Evolutionary conservation across 495 filamentous ascomycete genomes (phyloP).

Genomic region (Glonium stellatum): DNA sequence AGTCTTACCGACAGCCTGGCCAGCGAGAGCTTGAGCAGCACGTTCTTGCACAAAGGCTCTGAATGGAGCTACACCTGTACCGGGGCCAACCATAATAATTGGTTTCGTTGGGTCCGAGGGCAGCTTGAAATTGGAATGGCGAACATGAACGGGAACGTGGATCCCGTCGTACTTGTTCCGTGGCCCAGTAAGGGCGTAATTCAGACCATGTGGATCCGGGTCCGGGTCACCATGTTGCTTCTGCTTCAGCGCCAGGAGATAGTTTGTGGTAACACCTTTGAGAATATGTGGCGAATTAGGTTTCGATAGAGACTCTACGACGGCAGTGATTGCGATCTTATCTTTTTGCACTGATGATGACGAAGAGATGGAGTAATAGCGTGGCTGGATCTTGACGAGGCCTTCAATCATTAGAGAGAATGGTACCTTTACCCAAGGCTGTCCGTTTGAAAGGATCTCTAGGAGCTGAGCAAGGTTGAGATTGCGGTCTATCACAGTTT

Average conservation of each 20-base stretch:
- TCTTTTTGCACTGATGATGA: conserved; percentile 91
- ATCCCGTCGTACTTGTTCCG: conserved; percentile 96
- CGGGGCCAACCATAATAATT: conserved; percentile 91
- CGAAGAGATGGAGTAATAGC: conserved; percentile 99
- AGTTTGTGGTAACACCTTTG: conserved; percentile 95
- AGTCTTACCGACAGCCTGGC: conserved; percentile 80
- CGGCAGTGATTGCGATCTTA: conserved; percentile 88
- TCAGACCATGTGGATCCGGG: conserved; percentile 79
- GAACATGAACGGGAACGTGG: conserved; percentile 90
- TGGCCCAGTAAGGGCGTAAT: conserved; percentile 82
- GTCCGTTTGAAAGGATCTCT: conserved; percentile 59
- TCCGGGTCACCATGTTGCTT: conserved; percentile 89
- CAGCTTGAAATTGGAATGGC: conserved; percentile 98
- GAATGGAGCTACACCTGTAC: conserved; percentile 96
- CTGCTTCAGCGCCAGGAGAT: conserved; percentile 90
- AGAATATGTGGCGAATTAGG: conserved; percentile 75
- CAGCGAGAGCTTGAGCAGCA: conserved; percentile 67
- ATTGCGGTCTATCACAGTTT: conserved; percentile 72
- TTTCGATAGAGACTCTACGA: conserved; percentile 76
- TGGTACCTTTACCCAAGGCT: conserved; percentile 75
- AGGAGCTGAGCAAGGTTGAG: conserved; percentile 88
- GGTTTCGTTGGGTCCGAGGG: conserved; percentile 92
- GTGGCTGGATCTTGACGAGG: conserved; percentile 87
- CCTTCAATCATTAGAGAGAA: conserved; percentile 95
- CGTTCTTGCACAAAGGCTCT: conserved; percentile 92